phyloP scores from a whole-genome alignment of 2,329 filamentous ascomycete species.

The Colletotrichum melonis region DNA sequence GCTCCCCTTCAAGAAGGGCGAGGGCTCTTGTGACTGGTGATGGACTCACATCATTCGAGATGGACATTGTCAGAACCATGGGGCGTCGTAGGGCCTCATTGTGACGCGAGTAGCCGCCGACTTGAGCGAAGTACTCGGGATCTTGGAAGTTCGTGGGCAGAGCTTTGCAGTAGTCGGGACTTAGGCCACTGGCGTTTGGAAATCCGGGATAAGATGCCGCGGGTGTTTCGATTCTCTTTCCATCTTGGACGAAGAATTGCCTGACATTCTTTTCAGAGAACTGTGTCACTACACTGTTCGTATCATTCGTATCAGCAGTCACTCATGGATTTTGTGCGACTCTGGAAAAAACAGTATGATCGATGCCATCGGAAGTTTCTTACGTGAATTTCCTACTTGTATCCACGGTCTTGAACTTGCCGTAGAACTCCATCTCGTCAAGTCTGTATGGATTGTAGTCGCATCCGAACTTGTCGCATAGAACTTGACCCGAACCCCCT shows the following conservation, averaged over 20 bases:
- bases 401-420: constrained; percentile 65
- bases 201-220: constrained; percentile 38
- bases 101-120: constrained; percentile 2
- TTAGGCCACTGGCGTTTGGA: not conserved
- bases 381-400: constrained; percentile 64
- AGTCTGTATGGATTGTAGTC: constrained; percentile 74
- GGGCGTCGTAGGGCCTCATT: not conserved
- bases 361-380: not conserved
- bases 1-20: not conserved
- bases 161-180: not conserved
- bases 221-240: constrained; percentile 60
- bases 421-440: constrained; percentile 70
- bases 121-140: not conserved
- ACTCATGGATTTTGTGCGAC: too few relatives aligned
- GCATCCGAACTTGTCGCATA: constrained; percentile 74
- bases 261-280: constrained; percentile 64
- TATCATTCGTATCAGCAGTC: not conserved
- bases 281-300: constrained; percentile 66
- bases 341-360: too few relatives aligned
- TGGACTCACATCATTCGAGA: constrained; percentile 25
- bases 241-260: constrained; percentile 72
- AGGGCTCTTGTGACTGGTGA: constrained; percentile 1
- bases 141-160: not conserved
- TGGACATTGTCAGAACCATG: constrained; percentile 30
- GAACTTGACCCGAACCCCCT: constrained; percentile 54